These are phyloP conservation scores for Coemansia sp. DNA, from an alignment of 192 early-diverging fungal genomes.

Conservation along the genomic window DNA sequence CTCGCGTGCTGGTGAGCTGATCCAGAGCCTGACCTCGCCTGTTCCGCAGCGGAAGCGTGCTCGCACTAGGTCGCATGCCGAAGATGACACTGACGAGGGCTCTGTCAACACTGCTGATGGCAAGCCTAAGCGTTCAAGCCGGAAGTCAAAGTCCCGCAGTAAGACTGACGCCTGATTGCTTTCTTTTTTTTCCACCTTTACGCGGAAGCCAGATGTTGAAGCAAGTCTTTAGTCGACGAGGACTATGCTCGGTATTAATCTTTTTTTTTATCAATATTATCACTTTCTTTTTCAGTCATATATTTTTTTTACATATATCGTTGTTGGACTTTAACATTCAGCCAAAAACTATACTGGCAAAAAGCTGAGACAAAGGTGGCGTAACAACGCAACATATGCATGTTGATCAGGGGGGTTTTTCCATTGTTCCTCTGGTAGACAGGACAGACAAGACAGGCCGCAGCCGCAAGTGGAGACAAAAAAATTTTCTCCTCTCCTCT, in stretches of 20 bases:
- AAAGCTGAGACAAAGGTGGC: not conserved
- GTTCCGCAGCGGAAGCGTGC: slow-evolving; percentile 34
- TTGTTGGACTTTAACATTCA: not conserved
- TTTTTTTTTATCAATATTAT: not conserved
- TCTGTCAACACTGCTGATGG: slow-evolving; percentile 27
- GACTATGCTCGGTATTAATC: slow-evolving; percentile 1
- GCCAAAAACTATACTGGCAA: not conserved
- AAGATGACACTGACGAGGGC: slow-evolving; percentile 36
- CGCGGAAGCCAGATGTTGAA: not conserved
- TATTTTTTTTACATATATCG: not conserved
- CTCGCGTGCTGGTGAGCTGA: slow-evolving; percentile 40
- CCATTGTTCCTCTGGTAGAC: not conserved
- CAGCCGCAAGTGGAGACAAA: not conserved
- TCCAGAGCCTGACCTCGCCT: slow-evolving; percentile 50
- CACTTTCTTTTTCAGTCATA: not conserved
- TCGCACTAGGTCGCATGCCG: slow-evolving; percentile 30
- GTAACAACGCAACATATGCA: not conserved
- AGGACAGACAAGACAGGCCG: not conserved
- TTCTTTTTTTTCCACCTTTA: not conserved
- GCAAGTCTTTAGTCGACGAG: not conserved
- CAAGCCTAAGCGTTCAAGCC: slow-evolving; percentile 38
- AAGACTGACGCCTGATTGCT: slow-evolving; percentile 14
- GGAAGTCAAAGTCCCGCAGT: slow-evolving; percentile 42
- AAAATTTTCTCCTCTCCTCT: not conserved
- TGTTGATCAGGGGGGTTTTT: not conserved